A percentile compares a stretch with the other conserved stretches of the same genome.
Conservation (phyloP, 2,329 filamentous ascomycete species). For the Colletotrichum destructivum region DNA sequence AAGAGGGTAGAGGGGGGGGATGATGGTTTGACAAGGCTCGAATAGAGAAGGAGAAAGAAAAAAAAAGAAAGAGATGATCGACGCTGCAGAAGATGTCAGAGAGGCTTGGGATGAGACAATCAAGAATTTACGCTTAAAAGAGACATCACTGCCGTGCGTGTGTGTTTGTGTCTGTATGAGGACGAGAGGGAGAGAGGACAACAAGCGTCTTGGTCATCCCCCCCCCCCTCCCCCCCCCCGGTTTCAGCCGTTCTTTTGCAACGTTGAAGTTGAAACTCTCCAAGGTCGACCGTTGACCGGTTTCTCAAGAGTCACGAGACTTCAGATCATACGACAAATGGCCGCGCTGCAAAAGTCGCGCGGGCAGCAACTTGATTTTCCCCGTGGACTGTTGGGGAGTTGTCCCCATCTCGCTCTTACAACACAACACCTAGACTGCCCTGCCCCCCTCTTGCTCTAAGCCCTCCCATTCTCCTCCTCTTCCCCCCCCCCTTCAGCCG, state of each 20-base stretch:
- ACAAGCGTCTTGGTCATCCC: too few relatives aligned
- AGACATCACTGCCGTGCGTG: neutral
- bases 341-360: slow-evolving; percentile 7
- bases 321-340: slow-evolving; percentile 8
- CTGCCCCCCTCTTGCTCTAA: neutral
- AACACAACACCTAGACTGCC: neutral
- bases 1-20: neutral
- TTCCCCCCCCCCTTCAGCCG: slow-evolving; percentile 25
- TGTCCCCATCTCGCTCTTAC: too few relatives aligned
- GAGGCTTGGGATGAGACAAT: slow-evolving; percentile 32
- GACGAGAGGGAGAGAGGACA: too few relatives aligned
- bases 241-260: slow-evolving; percentile 28
- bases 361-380: neutral
- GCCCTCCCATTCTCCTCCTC: slow-evolving; percentile 15
- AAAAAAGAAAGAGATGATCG: slow-evolving; percentile 21
- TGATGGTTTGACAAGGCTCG: slow-evolving; percentile 1
- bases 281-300: too few relatives aligned
- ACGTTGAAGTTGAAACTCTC: neutral
- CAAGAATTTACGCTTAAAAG: slow-evolving; percentile 41
- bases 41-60: neutral
- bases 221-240: too few relatives aligned
- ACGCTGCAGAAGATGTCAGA: slow-evolving; percentile 38
- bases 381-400: too few relatives aligned
- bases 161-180: neutral
- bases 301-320: neutral